A percentile compares a stretch with the other conserved stretches of the same genome.
Conservation (phyloP, 805 yeast species). For the Lachancea dasiensis region DNA sequence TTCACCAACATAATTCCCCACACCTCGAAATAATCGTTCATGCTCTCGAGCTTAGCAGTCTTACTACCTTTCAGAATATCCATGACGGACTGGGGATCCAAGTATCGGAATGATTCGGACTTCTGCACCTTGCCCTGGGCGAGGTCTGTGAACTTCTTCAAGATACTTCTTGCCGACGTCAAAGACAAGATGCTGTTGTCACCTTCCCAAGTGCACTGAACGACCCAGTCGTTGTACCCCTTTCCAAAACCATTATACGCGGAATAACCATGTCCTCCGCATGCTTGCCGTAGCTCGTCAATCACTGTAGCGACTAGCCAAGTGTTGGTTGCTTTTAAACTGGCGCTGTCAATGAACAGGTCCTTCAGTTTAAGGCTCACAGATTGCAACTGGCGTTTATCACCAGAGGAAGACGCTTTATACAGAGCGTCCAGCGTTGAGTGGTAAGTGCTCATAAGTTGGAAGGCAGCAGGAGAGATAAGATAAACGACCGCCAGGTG, state of each 20-base stretch:
- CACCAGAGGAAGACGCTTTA: conserved; percentile 41
- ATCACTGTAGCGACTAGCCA: conserved; percentile 78
- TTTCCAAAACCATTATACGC: conserved; percentile 89
- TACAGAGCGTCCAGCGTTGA: conserved; percentile 49
- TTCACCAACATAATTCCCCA: conserved; percentile 30
- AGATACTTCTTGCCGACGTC: conserved; percentile 71
- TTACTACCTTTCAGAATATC: conserved; percentile 21
- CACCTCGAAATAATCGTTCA: conserved; percentile 30
- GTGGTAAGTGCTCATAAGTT: conserved; percentile 49
- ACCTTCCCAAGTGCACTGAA: conserved; percentile 98
- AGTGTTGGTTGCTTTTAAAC: conserved; percentile 82
- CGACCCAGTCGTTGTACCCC: conserved; percentile 91
- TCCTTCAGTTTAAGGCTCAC: conserved; percentile 52
- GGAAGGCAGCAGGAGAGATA: conserved; percentile 63
- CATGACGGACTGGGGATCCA: conserved; percentile 25
- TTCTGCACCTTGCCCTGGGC: conserved; percentile 34
- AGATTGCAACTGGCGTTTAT: conserved; percentile 43
- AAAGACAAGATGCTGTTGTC: conserved; percentile 84
- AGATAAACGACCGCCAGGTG: conserved; percentile 73
- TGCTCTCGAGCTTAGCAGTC: conserved; percentile 26
- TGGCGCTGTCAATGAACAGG: conserved; percentile 77
- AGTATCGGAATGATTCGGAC: conserved; percentile 25
- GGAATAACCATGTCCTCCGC: conserved; percentile 96
- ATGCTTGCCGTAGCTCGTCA: conserved; percentile 86
- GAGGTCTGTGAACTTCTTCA: conserved; percentile 38